These are phyloP conservation scores for Liquidambar formosana DNA, from an alignment of 164 flowering plant species.

Conservation along the genomic window DNA sequence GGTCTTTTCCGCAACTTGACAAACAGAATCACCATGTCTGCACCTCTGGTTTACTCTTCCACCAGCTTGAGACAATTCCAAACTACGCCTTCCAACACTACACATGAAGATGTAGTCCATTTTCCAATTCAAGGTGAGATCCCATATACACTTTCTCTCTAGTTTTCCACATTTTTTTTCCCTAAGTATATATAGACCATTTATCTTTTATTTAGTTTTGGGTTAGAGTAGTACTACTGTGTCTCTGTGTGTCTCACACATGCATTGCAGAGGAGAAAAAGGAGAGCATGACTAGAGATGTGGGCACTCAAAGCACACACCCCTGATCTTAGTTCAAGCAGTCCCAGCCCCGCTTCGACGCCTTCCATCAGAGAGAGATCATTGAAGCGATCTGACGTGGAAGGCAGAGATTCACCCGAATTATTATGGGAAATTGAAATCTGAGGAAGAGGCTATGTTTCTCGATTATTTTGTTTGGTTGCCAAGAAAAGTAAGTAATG, in stretches of 20 bases:
- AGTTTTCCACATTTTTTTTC: too few relatives aligned
- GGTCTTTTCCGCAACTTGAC: constrained; percentile 43
- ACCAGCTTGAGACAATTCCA: constrained; percentile 24
- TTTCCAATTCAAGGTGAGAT: constrained; percentile 34
- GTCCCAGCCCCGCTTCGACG: constrained; percentile 55
- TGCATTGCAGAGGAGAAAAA: constrained; percentile 30
- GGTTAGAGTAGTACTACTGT: too few relatives aligned
- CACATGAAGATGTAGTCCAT: constrained; percentile 18
- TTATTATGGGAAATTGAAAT: constrained; percentile 18
- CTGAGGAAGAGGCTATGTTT: constrained; percentile 30
- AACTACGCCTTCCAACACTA: constrained; percentile 17
- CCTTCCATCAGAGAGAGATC: constrained; percentile 53
- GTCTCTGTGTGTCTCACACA: neutral
- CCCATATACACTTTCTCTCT: neutral
- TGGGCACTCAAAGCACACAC: constrained; percentile 74
- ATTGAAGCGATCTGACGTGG: constrained; percentile 21
- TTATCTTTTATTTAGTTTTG: too few relatives aligned
- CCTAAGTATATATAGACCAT: too few relatives aligned
- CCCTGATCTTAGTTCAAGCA: constrained; percentile 45
- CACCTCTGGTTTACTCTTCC: constrained; percentile 64
- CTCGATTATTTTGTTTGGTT: neutral
- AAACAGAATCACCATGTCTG: constrained; percentile 66
- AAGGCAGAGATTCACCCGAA: constrained; percentile 33
- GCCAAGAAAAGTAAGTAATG: too few relatives aligned
- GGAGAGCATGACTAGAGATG: constrained; percentile 54